Conservation (phyloP, 2,329 filamentous ascomycete species). For the Pestalotiopsis sp. region DNA sequence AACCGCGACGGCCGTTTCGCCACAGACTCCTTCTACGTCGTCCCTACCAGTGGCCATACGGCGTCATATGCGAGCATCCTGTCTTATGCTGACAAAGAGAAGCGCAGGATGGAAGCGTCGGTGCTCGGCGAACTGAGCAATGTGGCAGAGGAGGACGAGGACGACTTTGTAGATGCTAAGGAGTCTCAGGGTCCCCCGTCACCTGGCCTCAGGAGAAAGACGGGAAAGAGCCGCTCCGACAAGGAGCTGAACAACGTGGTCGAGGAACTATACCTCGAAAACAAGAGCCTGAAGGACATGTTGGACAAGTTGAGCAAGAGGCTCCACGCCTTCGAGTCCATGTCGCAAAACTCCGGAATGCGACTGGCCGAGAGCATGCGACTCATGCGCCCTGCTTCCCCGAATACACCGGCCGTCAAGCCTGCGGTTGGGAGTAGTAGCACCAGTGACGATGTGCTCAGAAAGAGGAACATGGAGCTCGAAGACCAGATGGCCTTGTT, state of each 20-base stretch:
- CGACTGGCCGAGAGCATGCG: constrained; percentile 83
- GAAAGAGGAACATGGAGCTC: constrained; percentile 61
- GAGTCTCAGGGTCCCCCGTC: constrained; percentile 60
- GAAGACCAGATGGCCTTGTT: constrained; percentile 66
- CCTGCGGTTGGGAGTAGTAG: constrained; percentile 29
- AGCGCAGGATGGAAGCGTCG: constrained; percentile 58
- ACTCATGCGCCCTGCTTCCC: constrained; percentile 61
- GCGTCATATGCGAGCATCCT: constrained; percentile 92
- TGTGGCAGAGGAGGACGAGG: constrained; percentile 64
- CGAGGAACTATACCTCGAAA: constrained; percentile 89
- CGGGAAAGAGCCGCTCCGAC: constrained; percentile 43
- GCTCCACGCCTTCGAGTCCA: constrained; percentile 91
- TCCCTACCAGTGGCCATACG: constrained; percentile 88
- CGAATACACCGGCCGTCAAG: constrained; percentile 35
- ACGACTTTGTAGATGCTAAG: constrained; percentile 87
- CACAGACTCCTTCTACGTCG: constrained; percentile 88
- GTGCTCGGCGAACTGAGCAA: constrained; percentile 38
- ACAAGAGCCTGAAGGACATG: constrained; percentile 80
- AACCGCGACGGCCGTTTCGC: constrained; percentile 67
- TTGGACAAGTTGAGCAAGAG: constrained; percentile 85
- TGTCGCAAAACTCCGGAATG: constrained; percentile 83
- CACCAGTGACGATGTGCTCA: constrained; percentile 44
- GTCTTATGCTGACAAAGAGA: constrained; percentile 68
- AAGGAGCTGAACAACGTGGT: constrained; percentile 65
- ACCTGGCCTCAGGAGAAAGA: constrained; percentile 42